Percentiles rank a stretch among this genome's conserved stretches.
These are phyloP conservation scores for Arabidopsis hybrid DNA, from an alignment of 441 rosid genomes.

Conservation along the genomic window DNA sequence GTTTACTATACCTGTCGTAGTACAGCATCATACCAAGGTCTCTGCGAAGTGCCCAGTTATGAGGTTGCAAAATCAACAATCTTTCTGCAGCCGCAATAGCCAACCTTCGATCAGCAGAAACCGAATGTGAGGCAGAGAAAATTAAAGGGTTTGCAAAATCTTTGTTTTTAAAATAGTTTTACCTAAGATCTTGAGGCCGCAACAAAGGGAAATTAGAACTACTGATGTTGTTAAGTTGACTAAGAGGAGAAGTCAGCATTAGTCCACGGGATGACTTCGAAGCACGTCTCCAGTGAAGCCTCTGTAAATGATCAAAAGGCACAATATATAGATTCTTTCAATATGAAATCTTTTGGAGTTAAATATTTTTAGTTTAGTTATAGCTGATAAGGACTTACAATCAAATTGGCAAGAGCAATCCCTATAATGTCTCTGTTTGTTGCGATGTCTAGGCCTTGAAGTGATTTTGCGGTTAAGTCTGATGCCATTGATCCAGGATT, in stretches of 20 bases:
- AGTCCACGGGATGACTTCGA: constrained; percentile 79
- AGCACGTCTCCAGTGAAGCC: constrained; percentile 95
- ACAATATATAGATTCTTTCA: constrained; percentile 15
- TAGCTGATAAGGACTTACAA: constrained; percentile 58
- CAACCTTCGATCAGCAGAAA: constrained; percentile 53
- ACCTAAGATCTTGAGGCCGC: constrained; percentile 88
- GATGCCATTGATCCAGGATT: constrained; percentile 93
- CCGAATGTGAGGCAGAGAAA: constrained; percentile 11
- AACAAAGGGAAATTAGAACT: constrained; percentile 56
- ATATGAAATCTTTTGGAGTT: constrained; percentile 13
- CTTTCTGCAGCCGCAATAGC: constrained; percentile 91
- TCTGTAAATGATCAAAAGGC: constrained; percentile 47
- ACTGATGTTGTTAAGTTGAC: constrained; percentile 54
- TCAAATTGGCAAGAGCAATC: constrained; percentile 91
- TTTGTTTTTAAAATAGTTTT: constrained; percentile 13
- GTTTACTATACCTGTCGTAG: constrained; percentile 58
- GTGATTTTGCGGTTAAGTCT: constrained; percentile 82
- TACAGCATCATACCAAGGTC: constrained; percentile 92
- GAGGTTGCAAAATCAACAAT: constrained; percentile 82
- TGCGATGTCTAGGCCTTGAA: constrained; percentile 80
- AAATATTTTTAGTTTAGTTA: neutral
- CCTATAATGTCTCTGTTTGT: constrained; percentile 83
- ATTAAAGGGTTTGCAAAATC: constrained; percentile 8
- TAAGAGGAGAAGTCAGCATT: constrained; percentile 90
- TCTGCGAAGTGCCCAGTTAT: constrained; percentile 80